Conservation (phyloP, 805 yeast genomes). For the Helenozyma rhizophorensis region DNA sequence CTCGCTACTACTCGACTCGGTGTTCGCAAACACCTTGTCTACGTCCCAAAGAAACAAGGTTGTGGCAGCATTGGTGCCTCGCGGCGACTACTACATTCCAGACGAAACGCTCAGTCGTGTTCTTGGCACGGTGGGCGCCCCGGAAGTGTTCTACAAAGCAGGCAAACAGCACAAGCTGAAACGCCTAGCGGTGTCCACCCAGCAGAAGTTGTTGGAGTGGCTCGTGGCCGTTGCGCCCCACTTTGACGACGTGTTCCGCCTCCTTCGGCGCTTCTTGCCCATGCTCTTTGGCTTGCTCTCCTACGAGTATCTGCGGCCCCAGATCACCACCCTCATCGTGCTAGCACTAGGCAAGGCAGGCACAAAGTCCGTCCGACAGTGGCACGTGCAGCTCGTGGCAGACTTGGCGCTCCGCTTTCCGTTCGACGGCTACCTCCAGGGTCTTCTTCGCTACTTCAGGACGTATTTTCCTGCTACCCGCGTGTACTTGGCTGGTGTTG, state of each 20-base stretch:
- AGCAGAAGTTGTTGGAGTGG: conserved; percentile 14
- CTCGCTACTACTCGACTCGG: conserved; percentile 4
- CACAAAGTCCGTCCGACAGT: conserved; percentile 2
- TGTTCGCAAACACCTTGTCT: conserved; percentile 5
- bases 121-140: conserved; percentile 12
- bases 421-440: conserved; percentile 9
- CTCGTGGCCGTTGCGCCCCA: conserved; percentile 10
- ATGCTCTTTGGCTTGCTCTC: conserved; percentile 13
- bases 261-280: conserved; percentile 9
- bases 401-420: conserved; percentile 11
- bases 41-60: conserved; percentile 3
- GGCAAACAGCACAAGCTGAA: conserved; percentile 17
- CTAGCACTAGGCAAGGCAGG: background rate
- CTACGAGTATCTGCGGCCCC: conserved; percentile 13
- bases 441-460: conserved; percentile 2
- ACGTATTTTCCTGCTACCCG: background rate
- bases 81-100: conserved; percentile 3
- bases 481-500: too few relatives aligned
- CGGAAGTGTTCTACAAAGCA: conserved; percentile 14
- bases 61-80: conserved; percentile 8
- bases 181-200: conserved; percentile 11
- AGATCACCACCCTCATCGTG: conserved; percentile 8
- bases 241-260: conserved; percentile 6
- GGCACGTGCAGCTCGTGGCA: conserved; percentile 12
- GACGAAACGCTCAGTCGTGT: conserved; percentile 4